phyloP scores from a whole-genome alignment of 768 basidiomycete species.

The Lyophyllum shimeji region DNA sequence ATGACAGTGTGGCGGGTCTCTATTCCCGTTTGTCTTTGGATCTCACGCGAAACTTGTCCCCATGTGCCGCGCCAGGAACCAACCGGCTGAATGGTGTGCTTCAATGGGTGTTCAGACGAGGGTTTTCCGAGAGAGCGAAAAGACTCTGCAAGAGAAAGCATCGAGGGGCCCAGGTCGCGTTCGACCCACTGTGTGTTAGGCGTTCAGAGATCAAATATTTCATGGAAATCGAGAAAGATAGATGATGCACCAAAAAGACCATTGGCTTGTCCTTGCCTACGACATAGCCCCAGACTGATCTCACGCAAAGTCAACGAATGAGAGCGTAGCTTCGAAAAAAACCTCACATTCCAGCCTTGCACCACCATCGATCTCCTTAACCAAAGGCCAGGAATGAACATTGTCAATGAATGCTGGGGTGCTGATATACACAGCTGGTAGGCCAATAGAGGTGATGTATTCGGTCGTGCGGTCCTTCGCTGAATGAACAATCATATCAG shows the following conservation, averaged over 20 bases:
- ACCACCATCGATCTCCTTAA: constrained; percentile 7
- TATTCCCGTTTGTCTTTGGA: constrained; percentile 15
- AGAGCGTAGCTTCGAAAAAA: not conserved
- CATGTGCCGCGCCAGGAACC: constrained; percentile 17
- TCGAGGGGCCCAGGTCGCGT: constrained; percentile 7
- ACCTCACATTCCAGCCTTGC: constrained; percentile 11
- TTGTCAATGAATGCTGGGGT: constrained; percentile 16
- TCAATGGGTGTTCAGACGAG: not conserved
- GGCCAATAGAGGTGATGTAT: constrained; percentile 15
- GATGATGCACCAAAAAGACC: constrained; percentile 11
- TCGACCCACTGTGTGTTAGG: constrained; percentile 9
- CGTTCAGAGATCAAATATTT: not conserved
- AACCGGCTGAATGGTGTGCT: constrained; percentile 13
- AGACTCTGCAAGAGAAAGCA: constrained; percentile 6
- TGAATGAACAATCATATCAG: not conserved
- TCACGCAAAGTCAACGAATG: not conserved
- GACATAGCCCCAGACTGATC: constrained; percentile 12
- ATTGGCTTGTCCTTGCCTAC: constrained; percentile 14
- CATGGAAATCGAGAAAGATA: not conserved
- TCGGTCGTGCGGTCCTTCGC: constrained; percentile 17
- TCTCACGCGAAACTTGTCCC: constrained; percentile 15
- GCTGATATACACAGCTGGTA: constrained; percentile 13
- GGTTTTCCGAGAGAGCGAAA: constrained; percentile 6
- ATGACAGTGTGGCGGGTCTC: constrained; percentile 9
- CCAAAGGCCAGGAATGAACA: constrained; percentile 14